Conservation (phyloP, 164 flowering plant genomes). For the Nymphaea thermarum region DNA sequence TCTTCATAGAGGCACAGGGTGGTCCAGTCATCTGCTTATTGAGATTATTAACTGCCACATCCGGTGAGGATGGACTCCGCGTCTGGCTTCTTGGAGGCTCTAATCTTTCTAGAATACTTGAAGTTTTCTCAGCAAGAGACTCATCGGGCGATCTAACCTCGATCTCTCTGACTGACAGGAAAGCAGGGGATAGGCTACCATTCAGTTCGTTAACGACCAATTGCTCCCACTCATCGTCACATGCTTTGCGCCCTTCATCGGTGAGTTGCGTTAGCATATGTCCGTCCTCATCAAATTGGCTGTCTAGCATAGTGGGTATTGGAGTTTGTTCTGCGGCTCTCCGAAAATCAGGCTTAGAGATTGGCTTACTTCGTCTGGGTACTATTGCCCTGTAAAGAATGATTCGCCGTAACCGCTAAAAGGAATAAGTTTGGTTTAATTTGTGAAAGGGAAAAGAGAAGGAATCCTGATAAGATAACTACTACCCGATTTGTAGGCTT, state of each 20-base stretch:
- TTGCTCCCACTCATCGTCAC: conserved; percentile 74
- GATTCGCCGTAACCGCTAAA: background rate
- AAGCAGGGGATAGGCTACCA: conserved; percentile 24
- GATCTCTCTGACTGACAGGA: conserved; percentile 20
- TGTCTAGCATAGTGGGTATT: conserved; percentile 3
- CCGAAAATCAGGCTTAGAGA: conserved; percentile 9
- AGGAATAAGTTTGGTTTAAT: background rate
- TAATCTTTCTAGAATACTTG: conserved; percentile 78
- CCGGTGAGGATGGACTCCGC: conserved; percentile 10
- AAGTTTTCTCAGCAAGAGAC: conserved; percentile 52
- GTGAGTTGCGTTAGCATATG: conserved; percentile 2
- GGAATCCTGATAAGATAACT: conserved; percentile 7
- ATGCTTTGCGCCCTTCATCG: conserved; percentile 16
- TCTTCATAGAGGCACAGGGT: conserved; percentile 19
- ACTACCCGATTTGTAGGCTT: conserved; percentile 64
- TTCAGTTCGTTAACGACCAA: conserved; percentile 44
- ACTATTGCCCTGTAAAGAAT: conserved; percentile 3
- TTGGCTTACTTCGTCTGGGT: conserved; percentile 8
- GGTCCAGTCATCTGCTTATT: conserved; percentile 9
- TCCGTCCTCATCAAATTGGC: conserved; percentile 14
- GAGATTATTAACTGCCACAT: conserved; percentile 21
- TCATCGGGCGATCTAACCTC: conserved; percentile 20
- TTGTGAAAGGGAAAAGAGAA: background rate
- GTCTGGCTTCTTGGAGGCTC: conserved; percentile 57
- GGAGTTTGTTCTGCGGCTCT: conserved; percentile 9